Evolutionary conservation across 73 alveolate genomes (phyloP).

Genomic region (Stentor coeruleus): DNA sequence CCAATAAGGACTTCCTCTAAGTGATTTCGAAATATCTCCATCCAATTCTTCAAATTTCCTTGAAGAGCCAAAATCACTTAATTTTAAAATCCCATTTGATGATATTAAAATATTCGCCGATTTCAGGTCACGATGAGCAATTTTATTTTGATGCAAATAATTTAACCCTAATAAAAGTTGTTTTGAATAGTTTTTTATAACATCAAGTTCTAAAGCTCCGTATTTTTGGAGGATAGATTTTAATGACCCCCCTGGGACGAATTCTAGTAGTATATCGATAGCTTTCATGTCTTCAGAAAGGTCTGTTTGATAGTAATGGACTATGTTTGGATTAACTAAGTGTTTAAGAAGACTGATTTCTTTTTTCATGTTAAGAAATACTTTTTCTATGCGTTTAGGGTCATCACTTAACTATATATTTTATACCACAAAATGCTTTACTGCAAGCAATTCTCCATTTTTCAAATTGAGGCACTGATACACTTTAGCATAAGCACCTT

Average conservation of each 20-base stretch:
- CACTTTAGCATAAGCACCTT: slow-evolving; percentile 83
- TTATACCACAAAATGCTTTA: slow-evolving; percentile 41
- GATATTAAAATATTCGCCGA: slow-evolving; percentile 10
- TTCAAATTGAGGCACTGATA: slow-evolving; percentile 63
- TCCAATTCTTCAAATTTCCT: no score
- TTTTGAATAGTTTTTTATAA: neutral
- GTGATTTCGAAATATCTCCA: no score
- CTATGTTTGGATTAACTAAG: slow-evolving; percentile 41
- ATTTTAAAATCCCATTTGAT: slow-evolving; percentile 14
- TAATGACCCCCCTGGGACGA: slow-evolving; percentile 54
- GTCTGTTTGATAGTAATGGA: slow-evolving; percentile 42
- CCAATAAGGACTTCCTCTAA: no score
- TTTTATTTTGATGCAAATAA: slow-evolving; percentile 22
- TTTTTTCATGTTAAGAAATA: slow-evolving; percentile 37
- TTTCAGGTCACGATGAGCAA: slow-evolving; percentile 22
- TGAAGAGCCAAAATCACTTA: slow-evolving; percentile 24
- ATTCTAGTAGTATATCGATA: slow-evolving; percentile 47
- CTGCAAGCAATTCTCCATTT: slow-evolving; percentile 64
- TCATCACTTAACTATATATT: no score
- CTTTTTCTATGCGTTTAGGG: no score
- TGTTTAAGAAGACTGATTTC: slow-evolving; percentile 37
- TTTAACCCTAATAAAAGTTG: no score
- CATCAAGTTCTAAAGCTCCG: slow-evolving; percentile 24
- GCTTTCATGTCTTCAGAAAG: slow-evolving; percentile 25
- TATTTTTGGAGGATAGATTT: slow-evolving; percentile 33